Evolutionary conservation across 306 rosid species (phyloP), one percentile per base, ranked within the genome.

Genomic region (Inga oerstediana): DNA sequence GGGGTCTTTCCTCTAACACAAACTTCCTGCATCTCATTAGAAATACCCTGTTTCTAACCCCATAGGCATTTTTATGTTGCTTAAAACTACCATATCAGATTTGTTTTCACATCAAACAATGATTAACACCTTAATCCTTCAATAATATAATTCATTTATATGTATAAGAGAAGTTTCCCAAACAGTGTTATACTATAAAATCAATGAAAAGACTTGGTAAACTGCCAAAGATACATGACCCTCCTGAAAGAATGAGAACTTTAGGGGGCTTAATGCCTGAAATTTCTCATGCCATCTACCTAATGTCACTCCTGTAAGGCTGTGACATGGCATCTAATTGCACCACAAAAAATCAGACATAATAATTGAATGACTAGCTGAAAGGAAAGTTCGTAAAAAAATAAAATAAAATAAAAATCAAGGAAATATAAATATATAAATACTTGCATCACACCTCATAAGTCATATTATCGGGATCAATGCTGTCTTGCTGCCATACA

Each of bases 391-490:
- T 5, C 4, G 27, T 19, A 8, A 9, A 8, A 20, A 8, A 8
- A 13, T 10, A 58, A 51, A 45, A 9, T 59, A 20, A n/a, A 8
- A 54, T 9, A 30, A 32, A 66, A 77, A 61, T 62, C 14, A 3
- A 72, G 14, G 8, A 17, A 24, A 72, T 13, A 72, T 72, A 72
- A 14, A n/a, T 45, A n/a, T 45, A 44, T 8, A 17, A 24, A 24
- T 11, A 35, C 7, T 71, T 72, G 72, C 52, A 72, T n/a, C 89
- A 58, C 79, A 95, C 98, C 98, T 95, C 97, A 75, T 95, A 95
- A 45, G 97, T 93, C 98, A 95, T 93, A 86, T 87, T 90, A 85
- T 95, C 98, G 19, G 94, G 98, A 88, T 93, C 98, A 22, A 93
- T 79, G 58, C 82, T 84, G 83, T 91, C 98, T 86, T 95, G 97